Evolutionary conservation across 208 protist species (phyloP).

Genomic region (Spongospora subterranea): DNA sequence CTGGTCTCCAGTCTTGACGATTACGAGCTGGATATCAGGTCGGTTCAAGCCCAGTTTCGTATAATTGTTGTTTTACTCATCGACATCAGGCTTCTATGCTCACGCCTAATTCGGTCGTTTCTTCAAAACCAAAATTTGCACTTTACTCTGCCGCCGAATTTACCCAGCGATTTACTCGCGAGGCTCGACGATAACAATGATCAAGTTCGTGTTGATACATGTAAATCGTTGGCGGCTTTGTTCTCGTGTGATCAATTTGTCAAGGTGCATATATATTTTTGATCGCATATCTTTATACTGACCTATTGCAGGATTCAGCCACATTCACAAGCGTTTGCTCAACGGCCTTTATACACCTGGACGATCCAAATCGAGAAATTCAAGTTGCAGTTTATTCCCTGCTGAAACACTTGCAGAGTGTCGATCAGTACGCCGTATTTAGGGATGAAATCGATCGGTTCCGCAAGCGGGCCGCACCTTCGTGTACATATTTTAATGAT

Average conservation of each 20-base stretch:
- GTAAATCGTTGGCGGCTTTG: background rate
- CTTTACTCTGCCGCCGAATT: background rate
- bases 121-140: background rate
- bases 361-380: background rate
- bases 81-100: background rate
- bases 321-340: background rate
- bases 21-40: background rate
- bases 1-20: background rate
- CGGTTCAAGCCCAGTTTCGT: background rate
- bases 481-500: no score
- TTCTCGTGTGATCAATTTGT: background rate
- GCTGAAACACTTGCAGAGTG: background rate
- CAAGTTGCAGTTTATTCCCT: background rate
- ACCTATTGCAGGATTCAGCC: background rate
- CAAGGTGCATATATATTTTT: background rate
- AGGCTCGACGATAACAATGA: background rate
- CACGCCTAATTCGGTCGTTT: background rate
- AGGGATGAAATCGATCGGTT: no score
- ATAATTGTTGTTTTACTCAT: background rate
- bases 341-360: background rate
- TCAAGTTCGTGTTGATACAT: background rate
- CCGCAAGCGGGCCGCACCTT: no score
- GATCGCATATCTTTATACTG: background rate
- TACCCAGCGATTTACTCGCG: background rate
- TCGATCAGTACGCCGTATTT: no score